A percentile compares a stretch with the other conserved stretches of the same genome.
Evolutionary conservation across 306 rosid species (phyloP).

Genomic region (Inga oerstediana): DNA sequence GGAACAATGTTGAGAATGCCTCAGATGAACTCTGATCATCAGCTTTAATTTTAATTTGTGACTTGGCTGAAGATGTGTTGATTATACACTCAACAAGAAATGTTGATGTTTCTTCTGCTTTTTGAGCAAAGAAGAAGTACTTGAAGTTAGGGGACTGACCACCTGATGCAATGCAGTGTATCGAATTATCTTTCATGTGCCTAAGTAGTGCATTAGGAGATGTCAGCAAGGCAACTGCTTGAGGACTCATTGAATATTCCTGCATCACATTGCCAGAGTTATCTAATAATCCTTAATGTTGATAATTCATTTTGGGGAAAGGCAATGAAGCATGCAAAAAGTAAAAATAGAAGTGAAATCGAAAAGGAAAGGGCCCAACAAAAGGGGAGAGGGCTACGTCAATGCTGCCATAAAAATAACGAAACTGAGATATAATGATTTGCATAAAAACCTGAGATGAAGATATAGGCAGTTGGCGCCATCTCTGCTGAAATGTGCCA

Average conservation of each 20-base stretch:
- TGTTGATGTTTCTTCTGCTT: conserved; percentile 70
- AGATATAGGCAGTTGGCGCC: conserved; percentile 95
- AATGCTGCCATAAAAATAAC: conserved; percentile 10
- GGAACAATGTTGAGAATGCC: conserved; percentile 75
- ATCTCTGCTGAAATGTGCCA: conserved; percentile 90
- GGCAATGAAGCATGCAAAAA: neutral
- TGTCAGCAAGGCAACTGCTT: conserved; percentile 68
- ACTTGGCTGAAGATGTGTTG: conserved; percentile 86
- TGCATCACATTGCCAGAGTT: conserved; percentile 37
- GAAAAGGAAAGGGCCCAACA: neutral
- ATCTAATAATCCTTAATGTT: neutral
- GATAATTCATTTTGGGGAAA: neutral
- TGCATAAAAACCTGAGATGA: conserved; percentile 69
- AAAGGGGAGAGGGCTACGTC: neutral
- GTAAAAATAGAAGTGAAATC: neutral
- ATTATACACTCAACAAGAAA: conserved; percentile 92
- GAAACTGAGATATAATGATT: conserved; percentile 31
- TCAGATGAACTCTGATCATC: conserved; percentile 80
- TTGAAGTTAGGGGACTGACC: conserved; percentile 91
- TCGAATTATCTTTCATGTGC: conserved; percentile 87
- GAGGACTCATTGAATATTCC: conserved; percentile 75
- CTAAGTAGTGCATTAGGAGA: conserved; percentile 68
- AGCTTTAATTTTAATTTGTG: conserved; percentile 83
- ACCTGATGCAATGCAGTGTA: conserved; percentile 95
- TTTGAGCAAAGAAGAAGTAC: conserved; percentile 97